Conservation (phyloP, 1,284 basidiomycete genomes). For the Mycena citricolor region DNA sequence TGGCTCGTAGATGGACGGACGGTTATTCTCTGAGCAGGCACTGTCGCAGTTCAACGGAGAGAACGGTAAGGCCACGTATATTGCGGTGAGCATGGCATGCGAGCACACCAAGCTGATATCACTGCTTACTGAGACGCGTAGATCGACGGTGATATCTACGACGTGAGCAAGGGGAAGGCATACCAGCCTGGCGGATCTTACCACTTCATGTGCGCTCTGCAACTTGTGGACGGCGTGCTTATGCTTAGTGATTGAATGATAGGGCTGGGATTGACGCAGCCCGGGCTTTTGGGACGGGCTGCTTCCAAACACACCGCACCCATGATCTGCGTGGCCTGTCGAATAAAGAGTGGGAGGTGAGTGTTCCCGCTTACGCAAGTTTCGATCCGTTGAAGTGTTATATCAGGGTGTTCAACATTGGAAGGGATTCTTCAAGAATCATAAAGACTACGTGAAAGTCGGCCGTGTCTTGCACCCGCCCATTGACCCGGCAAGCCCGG, state of each 20-base stretch:
- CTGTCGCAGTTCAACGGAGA: constrained; percentile 80
- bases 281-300: constrained; percentile 89
- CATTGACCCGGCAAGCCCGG: constrained; percentile 77
- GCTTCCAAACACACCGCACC: constrained; percentile 86
- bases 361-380: constrained; percentile 25
- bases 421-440: constrained; percentile 85
- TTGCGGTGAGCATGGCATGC: constrained; percentile 62
- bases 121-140: constrained; percentile 33
- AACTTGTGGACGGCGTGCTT: neutral
- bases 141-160: constrained; percentile 93
- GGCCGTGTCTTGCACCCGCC: constrained; percentile 73
- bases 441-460: constrained; percentile 75
- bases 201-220: constrained; percentile 66
- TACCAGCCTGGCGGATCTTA: constrained; percentile 92
- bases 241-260: constrained; percentile 20
- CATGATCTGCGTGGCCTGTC: constrained; percentile 85
- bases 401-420: constrained; percentile 75
- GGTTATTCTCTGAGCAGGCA: constrained; percentile 70
- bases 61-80: constrained; percentile 74
- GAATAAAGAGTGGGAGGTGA: constrained; percentile 69
- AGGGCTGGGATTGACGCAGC: constrained; percentile 89
- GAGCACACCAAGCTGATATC: constrained; percentile 17
- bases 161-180: constrained; percentile 80
- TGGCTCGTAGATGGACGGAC: constrained; percentile 48
- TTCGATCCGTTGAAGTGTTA: constrained; percentile 6